Conservation (phyloP, 2,329 filamentous ascomycete species). For the Colletotrichum sp. region DNA sequence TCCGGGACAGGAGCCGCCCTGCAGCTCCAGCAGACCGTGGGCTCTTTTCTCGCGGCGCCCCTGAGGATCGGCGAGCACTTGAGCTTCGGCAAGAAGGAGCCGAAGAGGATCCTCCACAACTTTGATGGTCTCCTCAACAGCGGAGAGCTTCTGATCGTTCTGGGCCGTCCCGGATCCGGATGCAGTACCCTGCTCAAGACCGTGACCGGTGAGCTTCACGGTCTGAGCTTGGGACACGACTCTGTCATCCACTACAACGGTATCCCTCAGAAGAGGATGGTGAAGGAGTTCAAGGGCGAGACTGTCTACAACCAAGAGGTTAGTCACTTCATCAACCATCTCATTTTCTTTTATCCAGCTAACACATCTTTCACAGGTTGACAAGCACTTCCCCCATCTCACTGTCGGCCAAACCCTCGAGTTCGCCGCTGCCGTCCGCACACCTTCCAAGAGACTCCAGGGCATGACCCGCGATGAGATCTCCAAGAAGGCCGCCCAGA, state of each 20-base stretch:
- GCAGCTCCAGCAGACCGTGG: conserved; percentile 72
- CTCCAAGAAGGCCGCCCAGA: conserved; percentile 64
- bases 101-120: conserved; percentile 64
- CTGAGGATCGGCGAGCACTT: conserved; percentile 62
- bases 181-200: conserved; percentile 69
- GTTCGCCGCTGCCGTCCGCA: conserved; percentile 73
- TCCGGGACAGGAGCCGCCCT: conserved; percentile 70
- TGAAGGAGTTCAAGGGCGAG: conserved; percentile 66
- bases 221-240: conserved; percentile 54
- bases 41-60: conserved; percentile 60
- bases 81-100: conserved; percentile 44
- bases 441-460: conserved; percentile 67
- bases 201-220: conserved; percentile 63
- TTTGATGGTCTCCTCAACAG: conserved; percentile 68
- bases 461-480: conserved; percentile 67
- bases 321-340: neutral
- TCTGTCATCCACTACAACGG: conserved; percentile 68
- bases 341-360: neutral
- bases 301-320: conserved; percentile 78
- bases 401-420: conserved; percentile 75
- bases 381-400: conserved; percentile 78
- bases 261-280: conserved; percentile 56
- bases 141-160: conserved; percentile 72
- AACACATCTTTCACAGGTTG: conserved; percentile 44
- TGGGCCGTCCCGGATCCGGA: conserved; percentile 69